Base-by-base conservation (phyloP, 345 rosid genomes). In the Heritiera fomes region DNA sequence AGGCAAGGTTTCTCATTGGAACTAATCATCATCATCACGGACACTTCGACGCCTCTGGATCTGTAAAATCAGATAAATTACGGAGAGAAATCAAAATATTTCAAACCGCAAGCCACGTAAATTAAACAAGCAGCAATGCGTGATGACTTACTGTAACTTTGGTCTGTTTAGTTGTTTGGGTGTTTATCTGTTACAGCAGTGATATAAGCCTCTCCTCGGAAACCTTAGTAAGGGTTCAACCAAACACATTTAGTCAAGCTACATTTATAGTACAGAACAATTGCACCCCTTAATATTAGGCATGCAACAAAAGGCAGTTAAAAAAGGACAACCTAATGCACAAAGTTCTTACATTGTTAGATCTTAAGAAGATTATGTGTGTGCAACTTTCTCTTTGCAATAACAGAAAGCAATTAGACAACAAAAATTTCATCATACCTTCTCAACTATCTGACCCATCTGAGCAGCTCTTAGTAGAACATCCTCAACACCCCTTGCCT, bases 401-500 rank as follows among this genome's bases (percentile, higher is more conserved):
- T 0, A 23, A 23, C 28, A 23, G 28, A 23, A 23, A 23, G 28
- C 28, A 23, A 23, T 53, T 8, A 43, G 70, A 75, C 60, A 63
- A 71, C 47, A 46, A 46, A 69, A 49, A 6, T 69, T 78, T 52
- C 41, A 63, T 52, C 40, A 71, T 83, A 90, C 99, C 97, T 95
- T 95, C 83, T 95, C 98, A 79, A 67, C 96, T 13, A 95, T 91
- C 88, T 95, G 99, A 77, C 98, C 98, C 92, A 80, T 90, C 78
- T 93, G 96, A 78, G 98, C 94, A 84, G 98, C 92, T 84, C 98
- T 87, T 73, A 95, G 86, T 75, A 93, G 72, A 66, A 92, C 93
- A 84, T 95, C 99, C 84, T 95, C 98, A 74, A 95, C 99, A 49
- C 97, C 88, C 81, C 93, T 92, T 55, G 97, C 98, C 84, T 95